A percentile compares a stretch with the other conserved stretches of the same genome.
phyloP scores from a whole-genome alignment of 768 basidiomycete genomes.

The Suillus alpinus region DNA sequence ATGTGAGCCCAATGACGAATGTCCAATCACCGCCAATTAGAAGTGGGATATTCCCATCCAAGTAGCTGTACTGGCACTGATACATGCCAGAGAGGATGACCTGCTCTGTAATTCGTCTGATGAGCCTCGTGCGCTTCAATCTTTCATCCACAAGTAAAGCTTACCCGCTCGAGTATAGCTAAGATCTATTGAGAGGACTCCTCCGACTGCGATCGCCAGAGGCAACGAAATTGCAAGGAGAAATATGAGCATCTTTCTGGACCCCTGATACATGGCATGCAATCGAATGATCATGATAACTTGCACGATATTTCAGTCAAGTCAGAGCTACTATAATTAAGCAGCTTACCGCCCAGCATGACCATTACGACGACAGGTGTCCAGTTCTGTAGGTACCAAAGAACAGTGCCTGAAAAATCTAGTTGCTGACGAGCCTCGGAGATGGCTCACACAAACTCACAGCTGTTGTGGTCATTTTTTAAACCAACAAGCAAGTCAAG shows the following conservation, averaged over 20 bases:
- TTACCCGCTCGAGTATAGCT: background rate
- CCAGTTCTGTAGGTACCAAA: rapidly evolving
- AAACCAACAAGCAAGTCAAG: background rate
- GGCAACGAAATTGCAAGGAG: background rate
- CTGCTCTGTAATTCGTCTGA: background rate
- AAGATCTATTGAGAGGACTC: background rate
- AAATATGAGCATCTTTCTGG: background rate
- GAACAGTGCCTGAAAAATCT: background rate
- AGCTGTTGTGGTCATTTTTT: background rate
- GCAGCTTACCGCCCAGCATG: background rate
- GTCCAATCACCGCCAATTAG: background rate
- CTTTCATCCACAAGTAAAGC: background rate
- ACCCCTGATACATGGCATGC: background rate
- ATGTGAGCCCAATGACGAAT: background rate
- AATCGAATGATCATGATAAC: background rate
- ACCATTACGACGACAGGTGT: background rate
- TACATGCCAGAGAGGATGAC: background rate
- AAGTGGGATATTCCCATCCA: background rate
- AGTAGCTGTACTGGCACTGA: background rate
- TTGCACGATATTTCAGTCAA: background rate
- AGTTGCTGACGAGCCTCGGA: background rate
- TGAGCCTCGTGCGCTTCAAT: background rate
- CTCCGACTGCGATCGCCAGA: background rate
- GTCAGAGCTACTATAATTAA: background rate
- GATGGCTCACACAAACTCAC: background rate